Base-by-base conservation (phyloP, 2,329 filamentous ascomycete species). In the Phialocephala sp. region DNA sequence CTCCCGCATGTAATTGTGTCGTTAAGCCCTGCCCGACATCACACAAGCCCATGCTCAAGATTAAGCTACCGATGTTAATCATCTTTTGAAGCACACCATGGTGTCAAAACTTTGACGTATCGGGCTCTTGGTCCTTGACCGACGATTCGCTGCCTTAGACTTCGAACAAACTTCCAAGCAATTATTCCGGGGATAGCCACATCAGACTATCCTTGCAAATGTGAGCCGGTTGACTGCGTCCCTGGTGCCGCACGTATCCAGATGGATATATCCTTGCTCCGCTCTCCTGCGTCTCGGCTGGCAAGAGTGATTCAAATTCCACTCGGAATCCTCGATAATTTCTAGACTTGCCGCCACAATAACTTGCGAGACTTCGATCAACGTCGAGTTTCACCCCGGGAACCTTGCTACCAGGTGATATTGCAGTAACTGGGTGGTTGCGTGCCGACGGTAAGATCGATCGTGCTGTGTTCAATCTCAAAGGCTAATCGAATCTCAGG, bases 201-300 rank as follows among this genome's bases (percentile, higher is more conserved):
- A 66, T 63, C 52, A 20, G 43, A 39, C 15, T 35, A 62, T 60
- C 59, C 47, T 59, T 62, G 57, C 47, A 56, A 54, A 59, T 63
- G 27, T 39, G 15, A 12, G 39, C 58, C 67, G 67, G 66, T 58
- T 63, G 45, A 63, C 50, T 64, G 66, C 59, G 24, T 68, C 64
- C 65, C 63, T 39, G 54, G 50, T 45, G n/a, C 65, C 56, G 63
- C 61, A 62, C 57, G 58, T 64, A 60, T 66, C 63, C 64, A 63
- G 15, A 50, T 35, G 45, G 18, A 41, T 61, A 47, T 63, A 8
- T 54, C 32, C 24, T 32, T 35, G 50, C 22, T 35, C 59, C 59
- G 63, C 63, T 59, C 24, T 47, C 52, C 35, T 63, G 50, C 59
- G 54, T 66, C 35, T 62, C 18, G 32, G 35, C 37, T 59, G 18